A percentile compares a stretch with the other conserved stretches of the same genome.
These are phyloP conservation scores for Elsinoe arachidis DNA, from an alignment of 2,329 filamentous ascomycete species.

Conservation along the genomic window DNA sequence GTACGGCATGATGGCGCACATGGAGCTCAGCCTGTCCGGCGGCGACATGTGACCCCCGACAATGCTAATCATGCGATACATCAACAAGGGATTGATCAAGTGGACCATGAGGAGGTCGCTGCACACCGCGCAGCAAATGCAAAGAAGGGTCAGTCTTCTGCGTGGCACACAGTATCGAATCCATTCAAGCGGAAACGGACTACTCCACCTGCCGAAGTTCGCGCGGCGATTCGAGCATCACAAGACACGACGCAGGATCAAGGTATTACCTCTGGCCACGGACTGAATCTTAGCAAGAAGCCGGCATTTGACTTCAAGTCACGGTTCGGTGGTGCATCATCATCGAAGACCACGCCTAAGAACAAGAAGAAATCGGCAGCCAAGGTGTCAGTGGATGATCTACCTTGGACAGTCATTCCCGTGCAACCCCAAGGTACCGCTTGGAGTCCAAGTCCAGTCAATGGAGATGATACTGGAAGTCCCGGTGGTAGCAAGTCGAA, in stretches of 20 bases:
- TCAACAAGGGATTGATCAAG: slow-evolving; percentile 21
- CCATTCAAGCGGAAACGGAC: slow-evolving; percentile 51
- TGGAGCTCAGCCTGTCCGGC: slow-evolving; percentile 33
- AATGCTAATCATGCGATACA: slow-evolving; percentile 3
- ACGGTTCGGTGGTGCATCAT: not conserved
- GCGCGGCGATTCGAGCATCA: slow-evolving; percentile 34
- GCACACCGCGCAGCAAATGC: slow-evolving; percentile 22
- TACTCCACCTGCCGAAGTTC: slow-evolving; percentile 52
- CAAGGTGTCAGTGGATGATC: slow-evolving; percentile 29
- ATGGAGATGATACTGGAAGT: not conserved
- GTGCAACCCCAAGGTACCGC: slow-evolving; percentile 45
- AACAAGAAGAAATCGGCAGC: slow-evolving; percentile 29
- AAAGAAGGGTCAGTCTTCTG: slow-evolving; percentile 16
- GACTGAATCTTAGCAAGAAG: not conserved
- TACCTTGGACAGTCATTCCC: slow-evolving; percentile 54
- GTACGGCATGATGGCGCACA: slow-evolving; percentile 51
- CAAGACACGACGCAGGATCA: slow-evolving; percentile 15
- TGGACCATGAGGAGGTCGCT: slow-evolving; percentile 18
- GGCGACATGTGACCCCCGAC: slow-evolving; percentile 17
- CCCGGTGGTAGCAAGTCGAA: not conserved
- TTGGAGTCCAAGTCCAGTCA: slow-evolving; percentile 39
- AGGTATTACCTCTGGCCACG: not conserved
- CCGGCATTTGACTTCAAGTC: not conserved
- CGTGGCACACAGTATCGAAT: slow-evolving; percentile 46
- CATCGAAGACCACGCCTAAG: slow-evolving; percentile 19